Evolutionary conservation across 1,139 yeast genomes (phyloP), one percentile per base, ranked within the genome.

Genomic region (Pneumocystis wakefieldiae): DNA sequence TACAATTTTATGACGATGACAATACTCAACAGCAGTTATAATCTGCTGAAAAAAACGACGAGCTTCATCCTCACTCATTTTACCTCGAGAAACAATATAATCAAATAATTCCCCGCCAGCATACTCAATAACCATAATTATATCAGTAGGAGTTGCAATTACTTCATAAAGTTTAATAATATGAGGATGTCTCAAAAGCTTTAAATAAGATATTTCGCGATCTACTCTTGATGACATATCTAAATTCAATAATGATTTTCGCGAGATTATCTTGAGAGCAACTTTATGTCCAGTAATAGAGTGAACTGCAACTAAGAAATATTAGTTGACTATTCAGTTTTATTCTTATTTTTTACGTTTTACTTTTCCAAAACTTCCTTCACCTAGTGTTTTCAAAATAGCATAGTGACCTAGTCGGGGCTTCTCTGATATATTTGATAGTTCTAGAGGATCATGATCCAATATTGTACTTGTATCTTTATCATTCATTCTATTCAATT

Each of bases 171-270:
- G 80, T 75, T 92, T 92, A 77, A 92, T 92, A 73, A 92, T 92
- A 74, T 92, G 98, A 4, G 97, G 98, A 74, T 92, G 98, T 75
- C 97, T 83, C 67, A 92, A 80, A 66, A 92, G 78, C 65, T 97
- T 78, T 69, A 92, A 79, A 73, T 92, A 92, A 8, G 95, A 86
- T 66, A 92, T 92, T 74, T 92, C 98, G 69, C 98, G 80, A 76
- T 92, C 98, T 41, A 92, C 85, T 66, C 98, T 79, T 38, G 97
- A 97, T 73, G 92, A 97, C 98, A 92, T 92, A 75, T 92, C 98
- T 7, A 91, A 83, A 73, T 92, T 92, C 63, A 97, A 96, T 72
- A 92, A 79, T 0, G 97, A 90, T 75, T 90, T 91, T 68, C 96
- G 80, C 74, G 92, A 90, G 77, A 92, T 92, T 74, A 92, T 92